These are phyloP conservation scores for Ilyonectria sp. DNA, from an alignment of 2,329 filamentous ascomycete genomes.

Conservation along the genomic window DNA sequence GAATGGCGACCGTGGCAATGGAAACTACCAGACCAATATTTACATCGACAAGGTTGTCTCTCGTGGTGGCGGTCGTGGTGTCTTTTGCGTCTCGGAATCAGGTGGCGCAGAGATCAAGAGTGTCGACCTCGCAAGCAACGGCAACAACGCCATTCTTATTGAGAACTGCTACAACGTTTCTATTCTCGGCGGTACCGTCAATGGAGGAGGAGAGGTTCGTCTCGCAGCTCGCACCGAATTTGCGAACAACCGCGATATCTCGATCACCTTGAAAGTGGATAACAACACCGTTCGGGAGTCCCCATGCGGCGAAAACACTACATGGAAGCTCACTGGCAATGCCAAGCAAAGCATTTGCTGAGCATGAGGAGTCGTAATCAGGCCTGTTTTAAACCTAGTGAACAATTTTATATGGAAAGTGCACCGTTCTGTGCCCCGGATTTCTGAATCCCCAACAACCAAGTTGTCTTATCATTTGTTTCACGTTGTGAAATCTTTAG, in stretches of 20 bases:
- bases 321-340: constrained; percentile 64
- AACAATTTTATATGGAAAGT: too few relatives aligned
- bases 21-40: constrained; percentile 67
- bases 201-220: constrained; percentile 69
- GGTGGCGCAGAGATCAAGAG: constrained; percentile 66
- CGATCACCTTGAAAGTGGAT: constrained; percentile 65
- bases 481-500: too few relatives aligned
- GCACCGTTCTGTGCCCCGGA: too few relatives aligned
- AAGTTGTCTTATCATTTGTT: too few relatives aligned
- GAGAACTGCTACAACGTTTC: constrained; percentile 73
- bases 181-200: constrained; percentile 66
- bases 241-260: constrained; percentile 66
- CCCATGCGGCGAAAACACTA: constrained; percentile 69
- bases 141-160: constrained; percentile 70
- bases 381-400: too few relatives aligned
- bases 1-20: constrained; percentile 65
- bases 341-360: constrained; percentile 60
- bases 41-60: constrained; percentile 68
- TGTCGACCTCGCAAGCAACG: constrained; percentile 67
- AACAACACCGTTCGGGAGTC: constrained; percentile 66
- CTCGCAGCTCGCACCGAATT: constrained; percentile 68
- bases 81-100: constrained; percentile 71
- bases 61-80: constrained; percentile 69
- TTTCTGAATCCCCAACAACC: too few relatives aligned
- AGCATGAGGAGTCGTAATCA: neutral